Evolutionary conservation across 768 basidiomycete genomes (phyloP), one percentile per base, ranked within the genome.

Genomic region (Saitozyma podzolica): DNA sequence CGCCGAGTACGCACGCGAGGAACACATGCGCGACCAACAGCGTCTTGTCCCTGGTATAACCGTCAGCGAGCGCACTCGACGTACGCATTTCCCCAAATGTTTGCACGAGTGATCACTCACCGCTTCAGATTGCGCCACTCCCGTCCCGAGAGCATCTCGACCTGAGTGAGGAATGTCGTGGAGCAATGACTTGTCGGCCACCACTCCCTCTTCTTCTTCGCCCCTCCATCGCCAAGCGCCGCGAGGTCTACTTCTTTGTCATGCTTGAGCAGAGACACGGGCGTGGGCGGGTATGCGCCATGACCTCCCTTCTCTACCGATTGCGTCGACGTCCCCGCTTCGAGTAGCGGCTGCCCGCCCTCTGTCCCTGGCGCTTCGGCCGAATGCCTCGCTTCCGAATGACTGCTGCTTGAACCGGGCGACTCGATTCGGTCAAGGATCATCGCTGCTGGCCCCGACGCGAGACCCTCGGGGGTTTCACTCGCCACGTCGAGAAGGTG

Each of bases 401-500:
- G 29, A 29, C 29, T 29, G 29, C 29, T 29, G 29, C 29, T 29
- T 29, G 29, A 29, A 29, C 29, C 29, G 29, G 29, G 29, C 29
- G 29, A 29, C 29, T 29, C 29, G 29, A 2, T 5, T 29, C 29
- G 29, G 5, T 29, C 29, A 45, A 8, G 1, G 11, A 41, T 17
- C 43, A 20, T 54, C 17, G 62, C 57, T 3, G 20, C 10, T 19
- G 43, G 39, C 16, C 64, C 69, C 20, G 52, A 8, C 20, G 59
- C 20, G 3, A 70, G 48, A 2, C 62, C 65, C 19, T 70, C 64
- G 17, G 57, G 17, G 5, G 64, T 40, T 0, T 57, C 85, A 69
- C 86, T 88, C 1, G 92, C 92, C 56, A 97, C 84, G 67, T 96
- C 93, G 19, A 97, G 83, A 10, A 96, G 84, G 72, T 94, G 90